Evolutionary conservation across 163 green algal species (phyloP), one percentile per base, ranked within the genome.

Genomic region (Prototheca wickerhamii): DNA sequence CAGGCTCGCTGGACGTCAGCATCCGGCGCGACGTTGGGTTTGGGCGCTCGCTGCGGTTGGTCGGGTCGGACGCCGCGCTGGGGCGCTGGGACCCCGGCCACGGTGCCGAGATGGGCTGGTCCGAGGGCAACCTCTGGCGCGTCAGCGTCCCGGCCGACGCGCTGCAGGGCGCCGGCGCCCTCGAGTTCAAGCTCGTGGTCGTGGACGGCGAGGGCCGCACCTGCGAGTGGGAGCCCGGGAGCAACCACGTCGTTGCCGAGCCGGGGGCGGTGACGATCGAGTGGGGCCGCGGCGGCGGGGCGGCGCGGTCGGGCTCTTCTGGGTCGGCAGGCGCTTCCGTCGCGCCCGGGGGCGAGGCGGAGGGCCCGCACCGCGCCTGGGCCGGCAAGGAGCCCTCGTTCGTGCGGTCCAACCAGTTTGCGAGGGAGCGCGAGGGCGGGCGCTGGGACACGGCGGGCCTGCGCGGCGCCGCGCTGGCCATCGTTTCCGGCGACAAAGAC

Each of bases 401-500:
- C 57, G 86, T 91, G 75, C 80, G 68, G 55, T 70, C 37, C 67
- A 91, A 90, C 61, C 73, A 85, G 52, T 76, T 89, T 28, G 64
- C 52, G 60, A 59, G 70, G 25, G 74, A 87, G 31, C 79, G 84
- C 7, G 20, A 63, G 18, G 81, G 85, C 32, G n/a, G n/a, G n/a
- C 40, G 70, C 30, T 94, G 88, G 86, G 70, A 87, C 71, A 87
- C 76, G 10, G 65, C 74, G 4, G 82, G 82, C n/a, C 78, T 96
- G 54, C 10, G 83, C 26, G 81, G 81, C 5, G 65, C 73, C 1
- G 76, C 81, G 25, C 60, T 78, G 60, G 23, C 56, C 29, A 52
- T 96, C 1, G 89, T 97, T 12, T 37, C 70, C 18, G 86, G 83
- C 1, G 90, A 97, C 58, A 33, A 84, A 42, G 59, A 87, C 15